These are phyloP conservation scores for Aspergillus hancockii DNA, from an alignment of 495 filamentous ascomycete genomes.

Conservation along the genomic window DNA sequence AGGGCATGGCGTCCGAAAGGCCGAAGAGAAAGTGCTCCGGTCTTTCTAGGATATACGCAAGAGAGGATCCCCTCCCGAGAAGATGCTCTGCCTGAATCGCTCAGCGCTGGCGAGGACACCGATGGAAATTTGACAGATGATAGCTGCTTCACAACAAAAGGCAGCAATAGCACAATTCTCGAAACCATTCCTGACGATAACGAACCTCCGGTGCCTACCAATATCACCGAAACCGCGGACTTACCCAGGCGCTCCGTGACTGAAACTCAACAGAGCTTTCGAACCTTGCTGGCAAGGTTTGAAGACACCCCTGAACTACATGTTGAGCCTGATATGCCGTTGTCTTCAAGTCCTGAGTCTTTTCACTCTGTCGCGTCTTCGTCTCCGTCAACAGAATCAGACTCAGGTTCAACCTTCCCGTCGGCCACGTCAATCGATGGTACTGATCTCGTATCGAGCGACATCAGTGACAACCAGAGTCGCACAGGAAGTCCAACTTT, in stretches of 20 bases:
- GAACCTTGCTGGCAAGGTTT: slow-evolving; percentile 46
- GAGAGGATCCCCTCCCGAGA: slow-evolving; percentile 15
- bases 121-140: slow-evolving; percentile 44
- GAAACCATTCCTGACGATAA: slow-evolving; percentile 31
- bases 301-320: slow-evolving; percentile 35
- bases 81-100: slow-evolving; percentile 26
- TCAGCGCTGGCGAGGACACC: slow-evolving; percentile 39
- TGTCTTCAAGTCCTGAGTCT: slow-evolving; percentile 60
- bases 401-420: slow-evolving; percentile 23
- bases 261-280: slow-evolving; percentile 48
- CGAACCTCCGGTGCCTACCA: slow-evolving; percentile 19
- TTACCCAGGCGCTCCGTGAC: slow-evolving; percentile 25
- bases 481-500: slow-evolving; percentile 1
- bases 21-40: slow-evolving; percentile 43
- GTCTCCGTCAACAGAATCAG: slow-evolving; percentile 12
- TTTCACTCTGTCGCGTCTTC: slow-evolving; percentile 57
- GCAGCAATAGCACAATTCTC: slow-evolving; percentile 27
- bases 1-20: slow-evolving; percentile 69
- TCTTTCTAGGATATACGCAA: slow-evolving; percentile 11
- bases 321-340: slow-evolving; percentile 33
- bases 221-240: slow-evolving; percentile 24
- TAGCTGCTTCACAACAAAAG: slow-evolving; percentile 30
- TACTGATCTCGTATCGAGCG: slow-evolving; percentile 18
- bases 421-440: slow-evolving; percentile 31
- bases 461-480: slow-evolving; percentile 4